Evolutionary conservation across 495 filamentous ascomycete species (phyloP).

Genomic region (Penicillium pulvis): DNA sequence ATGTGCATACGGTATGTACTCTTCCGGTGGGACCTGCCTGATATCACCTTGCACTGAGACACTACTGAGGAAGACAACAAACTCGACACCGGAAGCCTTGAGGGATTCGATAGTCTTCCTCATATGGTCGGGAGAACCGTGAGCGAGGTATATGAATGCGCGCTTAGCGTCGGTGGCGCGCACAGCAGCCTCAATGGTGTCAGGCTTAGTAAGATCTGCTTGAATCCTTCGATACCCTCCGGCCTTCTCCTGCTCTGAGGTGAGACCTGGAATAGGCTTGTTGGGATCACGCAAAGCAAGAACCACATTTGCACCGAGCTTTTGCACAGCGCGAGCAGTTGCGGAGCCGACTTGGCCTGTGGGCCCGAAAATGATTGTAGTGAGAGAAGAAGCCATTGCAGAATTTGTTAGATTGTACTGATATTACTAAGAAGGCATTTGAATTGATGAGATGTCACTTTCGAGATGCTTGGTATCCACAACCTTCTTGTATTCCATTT

Average conservation of each 20-base stretch:
- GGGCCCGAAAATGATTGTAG: slow-evolving; percentile 21
- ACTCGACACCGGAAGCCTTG: slow-evolving; percentile 20
- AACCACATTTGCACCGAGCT: slow-evolving; percentile 15
- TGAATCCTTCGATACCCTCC: slow-evolving; percentile 7
- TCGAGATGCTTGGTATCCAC: no score
- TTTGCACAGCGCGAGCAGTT: slow-evolving; percentile 11
- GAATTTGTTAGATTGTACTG: no score
- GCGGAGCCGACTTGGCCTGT: slow-evolving; percentile 18
- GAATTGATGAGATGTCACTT: no score
- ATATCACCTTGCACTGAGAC: slow-evolving; percentile 11
- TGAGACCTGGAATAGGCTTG: slow-evolving; percentile 14
- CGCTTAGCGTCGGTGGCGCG: slow-evolving; percentile 11
- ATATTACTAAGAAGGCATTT: no score
- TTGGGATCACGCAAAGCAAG: slow-evolving; percentile 19
- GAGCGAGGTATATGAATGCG: slow-evolving; percentile 18
- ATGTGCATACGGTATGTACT: slow-evolving; percentile 18
- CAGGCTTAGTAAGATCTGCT: slow-evolving; percentile 17
- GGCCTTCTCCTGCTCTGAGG: slow-evolving; percentile 12
- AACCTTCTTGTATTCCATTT: no score
- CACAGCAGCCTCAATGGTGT: slow-evolving; percentile 12
- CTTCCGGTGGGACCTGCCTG: background rate
- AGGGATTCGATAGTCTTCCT: slow-evolving; percentile 7
- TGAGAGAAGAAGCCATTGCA: background rate
- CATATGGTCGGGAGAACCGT: slow-evolving; percentile 13
- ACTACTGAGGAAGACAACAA: slow-evolving; percentile 24